Evolutionary conservation across 2,329 filamentous ascomycete species (phyloP).

Genomic region (Venturia nashicola): DNA sequence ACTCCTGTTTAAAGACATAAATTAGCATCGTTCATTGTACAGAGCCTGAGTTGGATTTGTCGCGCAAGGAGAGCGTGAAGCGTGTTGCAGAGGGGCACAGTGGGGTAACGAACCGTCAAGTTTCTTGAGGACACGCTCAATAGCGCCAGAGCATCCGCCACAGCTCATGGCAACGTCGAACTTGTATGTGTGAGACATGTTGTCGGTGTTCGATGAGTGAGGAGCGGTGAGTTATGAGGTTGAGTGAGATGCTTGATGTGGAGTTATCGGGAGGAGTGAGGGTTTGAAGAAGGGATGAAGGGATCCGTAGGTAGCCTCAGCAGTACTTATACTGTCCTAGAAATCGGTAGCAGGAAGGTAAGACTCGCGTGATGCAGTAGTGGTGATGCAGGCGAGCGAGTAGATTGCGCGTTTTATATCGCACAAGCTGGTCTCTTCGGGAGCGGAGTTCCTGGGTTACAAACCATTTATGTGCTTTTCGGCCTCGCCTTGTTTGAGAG

Average conservation of each 20-base stretch:
- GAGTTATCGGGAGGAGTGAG: too few relatives aligned
- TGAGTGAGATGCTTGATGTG: neutral
- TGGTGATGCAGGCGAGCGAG: neutral
- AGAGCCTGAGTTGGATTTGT: neutral
- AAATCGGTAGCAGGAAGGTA: neutral
- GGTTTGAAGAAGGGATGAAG: too few relatives aligned
- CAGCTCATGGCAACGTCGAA: constrained; percentile 94
- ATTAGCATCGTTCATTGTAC: neutral
- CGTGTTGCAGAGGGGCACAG: neutral
- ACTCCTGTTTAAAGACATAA: constrained; percentile 46
- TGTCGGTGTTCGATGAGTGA: constrained; percentile 13
- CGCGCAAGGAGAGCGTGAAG: neutral
- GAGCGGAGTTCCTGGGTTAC: neutral
- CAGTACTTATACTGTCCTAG: neutral
- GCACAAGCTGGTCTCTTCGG: neutral
- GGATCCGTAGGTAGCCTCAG: neutral
- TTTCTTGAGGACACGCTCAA: constrained; percentile 85
- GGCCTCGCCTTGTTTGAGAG: neutral
- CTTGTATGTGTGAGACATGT: constrained; percentile 78
- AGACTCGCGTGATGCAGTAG: neutral
- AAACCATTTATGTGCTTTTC: neutral
- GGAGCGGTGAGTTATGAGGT: neutral
- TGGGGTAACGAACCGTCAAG: constrained; percentile 57
- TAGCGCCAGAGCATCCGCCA: constrained; percentile 87
- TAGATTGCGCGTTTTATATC: constrained; percentile 1